Evolutionary conservation across 257 asterid genomes (phyloP).

Genomic region (Coffea eugenioides): DNA sequence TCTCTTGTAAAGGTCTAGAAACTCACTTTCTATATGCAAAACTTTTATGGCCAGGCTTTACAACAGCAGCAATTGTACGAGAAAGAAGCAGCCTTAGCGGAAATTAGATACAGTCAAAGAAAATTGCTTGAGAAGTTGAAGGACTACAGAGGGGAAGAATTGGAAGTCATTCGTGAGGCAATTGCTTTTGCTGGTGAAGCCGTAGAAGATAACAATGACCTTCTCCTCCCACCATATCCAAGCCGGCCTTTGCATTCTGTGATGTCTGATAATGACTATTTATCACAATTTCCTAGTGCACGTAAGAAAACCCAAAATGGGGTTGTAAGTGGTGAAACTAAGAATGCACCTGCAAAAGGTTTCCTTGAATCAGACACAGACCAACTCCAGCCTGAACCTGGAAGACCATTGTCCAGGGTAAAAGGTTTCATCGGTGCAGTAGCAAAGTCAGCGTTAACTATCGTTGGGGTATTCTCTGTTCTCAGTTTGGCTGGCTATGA

Average conservation of each 20-base stretch:
- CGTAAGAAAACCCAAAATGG: conserved; percentile 55
- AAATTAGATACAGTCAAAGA: conserved; percentile 69
- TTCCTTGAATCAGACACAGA: conserved; percentile 23
- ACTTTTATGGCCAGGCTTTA: conserved; percentile 48
- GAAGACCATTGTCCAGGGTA: conserved; percentile 36
- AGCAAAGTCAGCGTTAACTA: conserved; percentile 63
- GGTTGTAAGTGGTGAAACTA: conserved; percentile 9
- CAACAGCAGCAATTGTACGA: conserved; percentile 92
- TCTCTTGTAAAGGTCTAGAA: neutral
- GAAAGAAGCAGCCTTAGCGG: conserved; percentile 75
- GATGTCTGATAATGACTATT: conserved; percentile 45
- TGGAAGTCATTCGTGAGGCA: conserved; percentile 82
- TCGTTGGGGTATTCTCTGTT: conserved; percentile 62
- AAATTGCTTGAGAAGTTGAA: conserved; percentile 74
- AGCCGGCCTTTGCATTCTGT: conserved; percentile 58
- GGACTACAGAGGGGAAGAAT: conserved; percentile 75
- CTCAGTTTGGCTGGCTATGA: conserved; percentile 80
- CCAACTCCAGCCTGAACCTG: conserved; percentile 21
- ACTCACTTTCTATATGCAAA: neutral
- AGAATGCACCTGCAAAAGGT: conserved; percentile 18
- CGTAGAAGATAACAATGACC: conserved; percentile 67
- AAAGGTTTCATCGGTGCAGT: conserved; percentile 45
- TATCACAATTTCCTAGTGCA: conserved; percentile 36
- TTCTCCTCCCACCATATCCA: conserved; percentile 96
- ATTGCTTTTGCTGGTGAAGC: conserved; percentile 81